Base-by-base conservation (phyloP, 2,329 filamentous ascomycete species). In the Macrophomina phaseolina region DNA sequence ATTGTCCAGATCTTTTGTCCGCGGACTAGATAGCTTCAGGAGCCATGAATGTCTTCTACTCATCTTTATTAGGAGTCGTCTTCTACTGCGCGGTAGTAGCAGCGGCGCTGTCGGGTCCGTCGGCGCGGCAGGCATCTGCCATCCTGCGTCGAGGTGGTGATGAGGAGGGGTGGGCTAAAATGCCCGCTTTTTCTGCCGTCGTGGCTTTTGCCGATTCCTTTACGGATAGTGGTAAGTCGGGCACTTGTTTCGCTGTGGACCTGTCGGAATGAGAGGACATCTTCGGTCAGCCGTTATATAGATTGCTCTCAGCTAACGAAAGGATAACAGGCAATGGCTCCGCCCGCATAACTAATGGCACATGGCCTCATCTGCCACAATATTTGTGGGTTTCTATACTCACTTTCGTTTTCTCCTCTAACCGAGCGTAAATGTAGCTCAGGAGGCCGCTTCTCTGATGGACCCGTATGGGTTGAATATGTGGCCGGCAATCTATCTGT, bases 371-470 rank as follows among this genome's bases (percentile, higher is more conserved):
- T 23, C 8, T 51, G 5, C 48, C 48, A 6, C 18, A 51, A 51
- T 51, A 51, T 12, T 38, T 38, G 48, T 51, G 48, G 4, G 48
- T 14, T 12, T 51, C 48, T 23, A 4, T 23, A 11, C 18, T 11
- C 30, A 23, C 9, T 28, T 28, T 30, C 3, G n/a, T 51, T 18
- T 3, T 48, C 16, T 51, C 1, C 48, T 9, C n/a, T 28, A 11
- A 51, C 16, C 9, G 18, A 18, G 23, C 8, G 16, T 2, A 4
- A 30, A 7, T 28, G 5, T 23, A 51, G 48, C 11, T 51, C 11
- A 12, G 23, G 36, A 5, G 66, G 66, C 46, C 62, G 66, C 36
- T 68, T 68, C 46, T 66, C 66, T 6, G 66, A 66, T 38, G 66
- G 66, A 1, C 66, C 49, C 5, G 52, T 68, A 8, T 68, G 66